phyloP scores from a whole-genome alignment of 306 rosid genomes.

The Trifolium fragiferum region DNA sequence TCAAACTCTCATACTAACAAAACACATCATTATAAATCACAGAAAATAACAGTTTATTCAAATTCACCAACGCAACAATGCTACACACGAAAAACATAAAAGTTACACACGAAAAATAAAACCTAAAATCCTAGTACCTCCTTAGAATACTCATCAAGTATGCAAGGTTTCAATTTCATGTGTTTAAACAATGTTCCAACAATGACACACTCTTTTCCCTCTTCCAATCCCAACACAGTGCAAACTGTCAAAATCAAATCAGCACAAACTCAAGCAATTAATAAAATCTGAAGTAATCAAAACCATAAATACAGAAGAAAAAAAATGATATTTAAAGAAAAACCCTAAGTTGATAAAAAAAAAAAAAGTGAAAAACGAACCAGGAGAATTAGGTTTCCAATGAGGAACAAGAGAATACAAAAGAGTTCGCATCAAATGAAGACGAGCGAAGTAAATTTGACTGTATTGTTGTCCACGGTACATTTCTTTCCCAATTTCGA shows the following conservation, averaged over 20 bases:
- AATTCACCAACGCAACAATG: background rate
- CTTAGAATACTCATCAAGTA: constrained; percentile 93
- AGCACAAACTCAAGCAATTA: background rate
- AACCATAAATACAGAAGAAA: background rate
- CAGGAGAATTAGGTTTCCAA: constrained; percentile 79
- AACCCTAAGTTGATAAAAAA: constrained; percentile 27
- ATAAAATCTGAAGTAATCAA: background rate
- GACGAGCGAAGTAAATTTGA: constrained; percentile 87
- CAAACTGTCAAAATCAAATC: constrained; percentile 59
- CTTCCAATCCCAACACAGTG: constrained; percentile 72
- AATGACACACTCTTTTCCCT: constrained; percentile 80
- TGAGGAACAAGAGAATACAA: constrained; percentile 68
- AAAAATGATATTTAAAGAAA: background rate
- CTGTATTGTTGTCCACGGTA: constrained; percentile 89
- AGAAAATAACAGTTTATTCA: background rate
- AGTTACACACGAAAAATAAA: background rate
- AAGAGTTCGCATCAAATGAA: constrained; percentile 81
- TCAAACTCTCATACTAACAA: constrained; percentile 4
- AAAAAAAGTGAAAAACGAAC: constrained; percentile 42
- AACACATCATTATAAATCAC: background rate
- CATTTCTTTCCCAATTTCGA: constrained; percentile 65
- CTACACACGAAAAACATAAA: background rate
- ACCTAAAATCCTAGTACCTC: constrained; percentile 48
- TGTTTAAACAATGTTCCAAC: constrained; percentile 90
- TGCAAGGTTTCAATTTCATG: constrained; percentile 92